Base-by-base conservation (phyloP, 2,329 filamentous ascomycete genomes). In the Monascus ruber region DNA sequence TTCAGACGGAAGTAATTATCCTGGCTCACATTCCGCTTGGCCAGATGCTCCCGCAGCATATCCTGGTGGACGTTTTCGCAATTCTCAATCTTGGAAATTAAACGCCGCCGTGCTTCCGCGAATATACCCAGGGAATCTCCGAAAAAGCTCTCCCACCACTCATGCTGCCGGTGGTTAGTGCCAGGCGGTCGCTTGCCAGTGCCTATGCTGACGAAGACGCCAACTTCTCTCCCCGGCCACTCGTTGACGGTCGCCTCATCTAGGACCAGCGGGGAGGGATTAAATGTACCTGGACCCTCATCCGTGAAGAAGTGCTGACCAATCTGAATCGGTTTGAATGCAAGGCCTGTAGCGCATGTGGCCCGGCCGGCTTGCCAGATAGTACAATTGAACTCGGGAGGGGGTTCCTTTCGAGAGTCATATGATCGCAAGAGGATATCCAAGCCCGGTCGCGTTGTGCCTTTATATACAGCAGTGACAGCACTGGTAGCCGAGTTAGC, bases 1-100 rank as follows among this genome's bases (percentile, higher is more conserved):
- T 98, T 98, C n/a, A 96, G 70, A 5, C 91, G 83, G 60, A 87
- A 94, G 66, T 98, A 98, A 59, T 93, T 85, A 42, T 95, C 88
- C 37, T 77, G 75, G 51, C 83, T 88, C 43, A 96, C 85, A 25
- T 82, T 78, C 28, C 87, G 78, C 58, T 80, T 83, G 5, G 76
- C 66, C 24, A 96, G 70, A 48, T 88, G 77, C 35, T 93, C 83
- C 42, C 76, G 78, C 42, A 83, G 66, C 87, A 96, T 94, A 51
- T 78, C 77, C 55, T 85, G 79, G 59, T 98, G 91, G 2, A 85
- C 94, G 46, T 77, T 77, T 60, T 98, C 91, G 59, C 91, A 98
- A 2, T 84, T 87, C 59, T 98, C 91, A 44, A 98, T 94, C 63
- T 98, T 96, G 35, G 79, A 65, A 41, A 96, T 88, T 49, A 98